A percentile compares a stretch with the other conserved stretches of the same genome.
Conservation (phyloP, 1,284 basidiomycete genomes). For the Microbotryum scabiosae region DNA sequence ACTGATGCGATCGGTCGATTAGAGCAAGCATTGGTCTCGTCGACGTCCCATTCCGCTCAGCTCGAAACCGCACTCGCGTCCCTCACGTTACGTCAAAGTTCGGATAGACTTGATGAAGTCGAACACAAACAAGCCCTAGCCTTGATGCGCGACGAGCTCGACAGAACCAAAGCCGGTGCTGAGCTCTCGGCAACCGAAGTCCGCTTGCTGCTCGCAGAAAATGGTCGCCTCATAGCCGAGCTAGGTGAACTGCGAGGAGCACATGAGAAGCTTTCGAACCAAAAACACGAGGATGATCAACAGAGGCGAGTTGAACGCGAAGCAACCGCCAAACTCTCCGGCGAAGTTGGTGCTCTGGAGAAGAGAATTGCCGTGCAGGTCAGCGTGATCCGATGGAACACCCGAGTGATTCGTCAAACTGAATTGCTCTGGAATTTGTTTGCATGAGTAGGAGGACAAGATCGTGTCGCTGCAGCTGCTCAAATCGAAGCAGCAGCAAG, state of each 20-base stretch:
- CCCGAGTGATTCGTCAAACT: neutral
- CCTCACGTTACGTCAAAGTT: too few relatives aligned
- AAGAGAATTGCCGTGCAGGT: conserved; percentile 12
- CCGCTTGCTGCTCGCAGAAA: too few relatives aligned
- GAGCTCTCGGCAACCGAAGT: too few relatives aligned
- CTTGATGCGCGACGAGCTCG: too few relatives aligned
- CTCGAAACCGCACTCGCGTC: too few relatives aligned
- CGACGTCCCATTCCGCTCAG: too few relatives aligned
- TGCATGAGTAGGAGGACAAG: conserved; percentile 6
- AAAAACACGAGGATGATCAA: neutral
- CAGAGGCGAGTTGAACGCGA: neutral
- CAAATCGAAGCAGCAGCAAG: conserved; percentile 12
- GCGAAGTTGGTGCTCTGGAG: conserved; percentile 2
- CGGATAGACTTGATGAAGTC: too few relatives aligned
- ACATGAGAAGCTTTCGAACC: neutral
- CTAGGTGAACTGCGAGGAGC: neutral
- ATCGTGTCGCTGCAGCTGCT: conserved; percentile 3
- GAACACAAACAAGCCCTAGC: too few relatives aligned
- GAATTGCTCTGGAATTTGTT: neutral
- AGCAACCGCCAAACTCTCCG: neutral
- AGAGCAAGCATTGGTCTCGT: neutral
- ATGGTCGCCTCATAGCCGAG: neutral
- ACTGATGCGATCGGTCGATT: neutral
- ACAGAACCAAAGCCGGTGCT: too few relatives aligned
- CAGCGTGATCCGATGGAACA: too few relatives aligned